Evolutionary conservation across 2,329 filamentous ascomycete genomes (phyloP), one percentile per base, ranked within the genome.

Genomic region (Neofusicoccum kwambonambiense): DNA sequence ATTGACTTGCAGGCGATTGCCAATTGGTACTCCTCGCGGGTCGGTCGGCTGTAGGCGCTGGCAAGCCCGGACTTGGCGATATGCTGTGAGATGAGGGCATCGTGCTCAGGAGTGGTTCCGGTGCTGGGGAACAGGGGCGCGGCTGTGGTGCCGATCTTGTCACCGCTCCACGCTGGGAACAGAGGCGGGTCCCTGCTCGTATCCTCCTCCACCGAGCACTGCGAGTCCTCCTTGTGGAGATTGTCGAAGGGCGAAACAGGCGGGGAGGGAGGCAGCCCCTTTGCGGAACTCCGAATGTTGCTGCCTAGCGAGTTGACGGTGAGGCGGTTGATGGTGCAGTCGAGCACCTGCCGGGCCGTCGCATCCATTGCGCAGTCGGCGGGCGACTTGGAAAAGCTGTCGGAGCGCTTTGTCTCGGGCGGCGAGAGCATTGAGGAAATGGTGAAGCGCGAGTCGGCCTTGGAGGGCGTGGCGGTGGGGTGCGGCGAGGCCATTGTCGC

Each of bases 181-280:
- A 78, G 71, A 57, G 73, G 75, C 31, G 76, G 76, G 64, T 77
- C 76, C 64, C 73, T 66, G 64, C 47, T 68, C 49, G 71, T 69
- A 63, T 70, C 71, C 12, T 70, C 70, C 45, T 72, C 74, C 17
- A 72, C 72, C 7, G 65, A 58, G 57, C 67, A 68, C 47, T 75
- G 71, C 67, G 75, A 72, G 68, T 75, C 74, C 67, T 77, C 76
- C 69, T 77, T 76, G 58, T 76, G 72, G 52, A 72, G 70, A 57
- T 74, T 58, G 54, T 76, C 71, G 70, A 72, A 76, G 15, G 76
- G 76, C 52, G 76, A 78, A 60, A 79, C 77, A 68, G 76, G 77
- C 50, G 77, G 77, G 56, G 77, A 79, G 61, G 74, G 63, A 37
- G 63, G 63, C 54, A 65, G 39, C 44, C 63, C 63, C 50, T 60